A percentile compares a stretch with the other conserved stretches of the same genome.
Conservation (phyloP, 352 stramenopile genomes). For the Globisporangium recalcitrans region DNA sequence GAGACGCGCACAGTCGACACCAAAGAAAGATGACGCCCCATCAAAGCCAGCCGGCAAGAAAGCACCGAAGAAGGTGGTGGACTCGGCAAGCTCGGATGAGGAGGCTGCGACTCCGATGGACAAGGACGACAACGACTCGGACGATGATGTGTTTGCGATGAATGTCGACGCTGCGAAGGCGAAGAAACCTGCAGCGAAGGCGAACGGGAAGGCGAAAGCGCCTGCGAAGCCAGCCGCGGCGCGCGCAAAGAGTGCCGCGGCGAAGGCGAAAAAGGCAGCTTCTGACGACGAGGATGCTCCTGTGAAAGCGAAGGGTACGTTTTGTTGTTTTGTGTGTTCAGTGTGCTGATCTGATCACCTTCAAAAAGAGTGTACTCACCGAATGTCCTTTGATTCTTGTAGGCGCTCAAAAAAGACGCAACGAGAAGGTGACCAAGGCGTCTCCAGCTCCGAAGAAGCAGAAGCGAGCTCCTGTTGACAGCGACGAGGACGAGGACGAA, state of each 20-base stretch:
- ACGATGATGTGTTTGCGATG: slow-evolving; percentile 73
- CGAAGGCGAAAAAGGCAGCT: slow-evolving; percentile 25
- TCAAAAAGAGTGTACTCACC: background rate
- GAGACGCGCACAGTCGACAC: slow-evolving; percentile 38
- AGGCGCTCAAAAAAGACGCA: slow-evolving; percentile 12
- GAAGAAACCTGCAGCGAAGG: slow-evolving; percentile 37
- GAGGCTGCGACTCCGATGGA: slow-evolving; percentile 12
- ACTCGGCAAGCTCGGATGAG: slow-evolving; percentile 49
- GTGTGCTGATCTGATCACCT: no score
- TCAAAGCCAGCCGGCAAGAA: slow-evolving; percentile 24
- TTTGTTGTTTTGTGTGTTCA: no score
- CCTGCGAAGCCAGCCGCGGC: slow-evolving; percentile 15
- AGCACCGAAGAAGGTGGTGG: slow-evolving; percentile 21
- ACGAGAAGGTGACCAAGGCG: slow-evolving; percentile 8
- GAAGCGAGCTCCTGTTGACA: slow-evolving; percentile 17
- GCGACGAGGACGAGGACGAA: slow-evolving; percentile 20
- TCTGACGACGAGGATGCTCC: slow-evolving; percentile 21
- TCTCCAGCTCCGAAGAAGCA: slow-evolving; percentile 33
- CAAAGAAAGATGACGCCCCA: slow-evolving; percentile 31
- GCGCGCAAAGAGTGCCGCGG: slow-evolving; percentile 27
- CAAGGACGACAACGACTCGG: slow-evolving; percentile 15
- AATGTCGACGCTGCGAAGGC: slow-evolving; percentile 18
- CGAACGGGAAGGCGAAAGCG: slow-evolving; percentile 23
- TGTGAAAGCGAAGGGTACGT: slow-evolving; percentile 23
- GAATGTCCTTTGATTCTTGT: background rate